Evolutionary conservation across 2,329 filamentous ascomycete species (phyloP).

Genomic region (Trichoderma sp.): DNA sequence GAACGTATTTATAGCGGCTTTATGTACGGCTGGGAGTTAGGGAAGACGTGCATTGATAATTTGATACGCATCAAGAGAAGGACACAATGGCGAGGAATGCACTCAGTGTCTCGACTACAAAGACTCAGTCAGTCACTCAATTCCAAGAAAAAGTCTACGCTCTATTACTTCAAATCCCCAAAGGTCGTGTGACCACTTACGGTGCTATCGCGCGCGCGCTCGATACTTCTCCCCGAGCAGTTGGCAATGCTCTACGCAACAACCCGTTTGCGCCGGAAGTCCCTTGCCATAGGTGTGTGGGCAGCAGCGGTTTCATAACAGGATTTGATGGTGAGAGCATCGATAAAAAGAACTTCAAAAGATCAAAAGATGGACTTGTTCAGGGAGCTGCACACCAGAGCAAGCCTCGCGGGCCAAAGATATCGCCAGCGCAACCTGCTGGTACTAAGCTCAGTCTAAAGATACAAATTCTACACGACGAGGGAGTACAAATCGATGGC

Average conservation of each 20-base stretch:
- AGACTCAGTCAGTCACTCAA: background rate
- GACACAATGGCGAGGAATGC: background rate
- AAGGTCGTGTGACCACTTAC: background rate
- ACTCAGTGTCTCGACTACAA: background rate
- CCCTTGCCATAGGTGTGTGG: constrained; percentile 1
- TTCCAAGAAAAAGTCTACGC: background rate
- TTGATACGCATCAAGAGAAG: background rate
- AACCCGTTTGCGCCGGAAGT: background rate
- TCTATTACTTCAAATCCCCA: background rate
- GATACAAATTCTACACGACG: background rate
- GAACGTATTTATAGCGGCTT: background rate
- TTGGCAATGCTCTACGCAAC: background rate
- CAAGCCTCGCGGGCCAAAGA: background rate
- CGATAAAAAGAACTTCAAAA: background rate
- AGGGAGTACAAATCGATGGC: background rate
- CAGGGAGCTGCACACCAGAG: background rate
- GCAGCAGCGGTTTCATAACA: background rate
- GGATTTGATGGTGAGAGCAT: background rate
- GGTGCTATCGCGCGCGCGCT: background rate
- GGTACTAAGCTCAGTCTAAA: background rate
- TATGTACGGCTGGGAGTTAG: background rate
- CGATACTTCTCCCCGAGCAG: background rate
- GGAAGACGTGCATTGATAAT: background rate
- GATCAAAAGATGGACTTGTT: background rate
- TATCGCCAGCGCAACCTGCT: background rate